Base-by-base conservation (phyloP, 371 early-diverging fungal genomes). In the Zychaea mexicana region DNA sequence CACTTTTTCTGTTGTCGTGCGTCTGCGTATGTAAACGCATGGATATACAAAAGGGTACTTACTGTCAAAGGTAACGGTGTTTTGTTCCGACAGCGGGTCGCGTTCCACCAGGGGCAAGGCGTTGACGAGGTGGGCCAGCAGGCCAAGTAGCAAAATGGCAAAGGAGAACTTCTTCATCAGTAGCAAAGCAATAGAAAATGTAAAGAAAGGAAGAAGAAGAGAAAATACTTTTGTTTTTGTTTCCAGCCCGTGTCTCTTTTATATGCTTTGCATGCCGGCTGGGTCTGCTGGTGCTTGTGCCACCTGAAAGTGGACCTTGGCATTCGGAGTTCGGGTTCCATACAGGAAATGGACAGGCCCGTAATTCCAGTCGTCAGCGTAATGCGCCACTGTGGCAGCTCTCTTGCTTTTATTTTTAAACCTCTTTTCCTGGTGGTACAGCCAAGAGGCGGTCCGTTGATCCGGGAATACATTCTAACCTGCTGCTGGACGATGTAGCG, bases 71-170 rank as follows among this genome's bases (percentile, higher is more conserved):
- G 60, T 53, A 21, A 65, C 36, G 0, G 66, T 65, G 60, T 65
- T 65, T 52, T 65, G 57, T 31, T 52, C 65, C 21, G 32, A 33
- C 24, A 53, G 17, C 4, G 66, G 66, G 46, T 52, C 66, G 31
- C 66, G 38, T 33, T 60, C 60, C 38, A 65, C 66, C 9, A 65
- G 33, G 31, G 66, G 66, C 36, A 60, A 36, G 4, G 66, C 66
- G 36, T 60, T 42, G 26, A 49, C 42, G n/a, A 49, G 24, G 9
- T 49, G 49, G 10, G 49, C 10, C 24, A 49, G 24, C 49, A 49
- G n/a, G 10, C 42, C 42, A 42, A 24, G 21, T 24, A 49, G 24
- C n/a, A 49, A 2, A 49, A 49, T 10, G 10, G 49, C 24, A 49
- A 49, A n/a, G 12, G 49, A 49, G 26, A 49, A 24, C 49, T 49